A percentile compares a stretch with the other conserved stretches of the same genome.
These are phyloP conservation scores for Fusarium sulawesiense DNA, from an alignment of 2,329 filamentous ascomycete genomes.

Conservation along the genomic window DNA sequence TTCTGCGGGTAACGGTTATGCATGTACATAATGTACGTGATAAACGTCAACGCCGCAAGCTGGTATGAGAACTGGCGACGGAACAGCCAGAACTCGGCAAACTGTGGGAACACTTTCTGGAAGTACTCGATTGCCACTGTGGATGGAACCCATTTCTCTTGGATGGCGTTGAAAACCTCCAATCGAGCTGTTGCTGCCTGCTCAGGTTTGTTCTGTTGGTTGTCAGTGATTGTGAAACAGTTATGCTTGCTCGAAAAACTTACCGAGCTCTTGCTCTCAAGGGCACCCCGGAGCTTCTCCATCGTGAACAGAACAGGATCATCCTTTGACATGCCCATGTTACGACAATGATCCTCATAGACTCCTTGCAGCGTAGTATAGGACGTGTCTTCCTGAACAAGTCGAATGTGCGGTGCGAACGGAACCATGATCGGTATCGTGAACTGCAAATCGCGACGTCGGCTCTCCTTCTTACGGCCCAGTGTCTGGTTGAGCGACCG, in stretches of 20 bases:
- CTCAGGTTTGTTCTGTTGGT: conserved; percentile 71
- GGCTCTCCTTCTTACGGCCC: conserved; percentile 91
- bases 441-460: conserved; percentile 93
- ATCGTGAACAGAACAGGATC: conserved; percentile 95
- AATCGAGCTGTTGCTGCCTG: conserved; percentile 78
- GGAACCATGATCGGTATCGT: conserved; percentile 96
- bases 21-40: conserved; percentile 99
- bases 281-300: conserved; percentile 85
- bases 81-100: conserved; percentile 98
- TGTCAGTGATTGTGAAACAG: conserved; percentile 21
- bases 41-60: conserved; percentile 93
- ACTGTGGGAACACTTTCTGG: conserved; percentile 86
- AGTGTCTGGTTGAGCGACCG: conserved; percentile 95
- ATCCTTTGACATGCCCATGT: conserved; percentile 89
- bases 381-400: conserved; percentile 94
- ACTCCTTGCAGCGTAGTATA: conserved; percentile 95
- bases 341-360: conserved; percentile 95
- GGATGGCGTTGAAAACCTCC: conserved; percentile 94
- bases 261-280: conserved; percentile 73
- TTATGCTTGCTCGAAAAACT: conserved; percentile 46
- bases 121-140: conserved; percentile 89
- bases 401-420: conserved; percentile 90
- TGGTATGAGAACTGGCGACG: conserved; percentile 96
- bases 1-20: conserved; percentile 96
- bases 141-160: conserved; percentile 90